Conservation (phyloP, 352 stramenopile species). For the Blastocystis sp. region DNA sequence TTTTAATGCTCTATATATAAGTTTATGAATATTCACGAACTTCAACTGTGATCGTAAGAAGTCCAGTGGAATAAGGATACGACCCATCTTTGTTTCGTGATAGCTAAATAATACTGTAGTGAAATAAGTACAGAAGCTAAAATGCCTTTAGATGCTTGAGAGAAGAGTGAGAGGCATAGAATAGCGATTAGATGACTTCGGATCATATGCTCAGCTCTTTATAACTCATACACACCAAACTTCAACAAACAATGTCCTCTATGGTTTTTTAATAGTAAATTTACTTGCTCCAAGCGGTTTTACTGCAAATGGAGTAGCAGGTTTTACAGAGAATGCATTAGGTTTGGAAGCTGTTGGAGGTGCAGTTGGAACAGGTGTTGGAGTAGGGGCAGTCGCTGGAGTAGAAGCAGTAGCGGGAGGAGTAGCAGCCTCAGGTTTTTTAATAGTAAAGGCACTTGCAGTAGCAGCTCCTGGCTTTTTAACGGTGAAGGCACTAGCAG, state of each 20-base stretch:
- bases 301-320: constrained; percentile 26
- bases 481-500: background rate
- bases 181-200: background rate
- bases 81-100: background rate
- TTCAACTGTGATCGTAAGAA: background rate
- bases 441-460: background rate
- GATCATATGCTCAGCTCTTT: background rate
- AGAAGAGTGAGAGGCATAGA: background rate
- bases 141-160: background rate
- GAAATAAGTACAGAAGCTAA: background rate
- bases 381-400: background rate
- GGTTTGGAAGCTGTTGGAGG: background rate
- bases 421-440: background rate
- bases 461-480: background rate
- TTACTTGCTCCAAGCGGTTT: constrained; percentile 18
- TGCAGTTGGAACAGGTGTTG: background rate
- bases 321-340: background rate
- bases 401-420: background rate
- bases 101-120: background rate
- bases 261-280: constrained; percentile 30
- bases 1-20: constrained; percentile 1
- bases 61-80: background rate
- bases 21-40: background rate
- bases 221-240: too few species aligned
- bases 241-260: constrained; percentile 33